Evolutionary conservation across 2,329 filamentous ascomycete species (phyloP).

Genomic region (Trichoderma afroharzianum): DNA sequence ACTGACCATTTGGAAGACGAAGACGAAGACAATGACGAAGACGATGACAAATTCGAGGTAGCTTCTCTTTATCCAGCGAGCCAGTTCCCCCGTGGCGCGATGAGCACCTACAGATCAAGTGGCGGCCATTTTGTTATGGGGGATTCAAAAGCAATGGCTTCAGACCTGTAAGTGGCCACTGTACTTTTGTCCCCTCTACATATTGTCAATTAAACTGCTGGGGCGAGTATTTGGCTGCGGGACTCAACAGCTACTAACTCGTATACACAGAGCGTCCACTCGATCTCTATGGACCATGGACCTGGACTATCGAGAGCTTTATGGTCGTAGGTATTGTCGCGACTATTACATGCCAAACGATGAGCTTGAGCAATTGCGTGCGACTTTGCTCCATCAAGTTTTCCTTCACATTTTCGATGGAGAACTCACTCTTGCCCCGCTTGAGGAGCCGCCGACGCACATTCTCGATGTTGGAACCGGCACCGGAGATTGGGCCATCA

Average conservation of each 20-base stretch:
- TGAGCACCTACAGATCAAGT: conserved; percentile 34
- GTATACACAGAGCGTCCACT: conserved; percentile 37
- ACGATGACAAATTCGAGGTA: conserved; percentile 28
- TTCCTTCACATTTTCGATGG: conserved; percentile 51
- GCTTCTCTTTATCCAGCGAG: conserved; percentile 44
- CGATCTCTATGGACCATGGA: conserved; percentile 48
- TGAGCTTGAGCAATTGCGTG: conserved; percentile 59
- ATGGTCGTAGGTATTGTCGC: conserved; percentile 60
- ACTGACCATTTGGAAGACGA: conserved; percentile 26
- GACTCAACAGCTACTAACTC: background rate
- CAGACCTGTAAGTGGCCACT: conserved; percentile 38
- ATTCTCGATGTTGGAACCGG: conserved; percentile 59
- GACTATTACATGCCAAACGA: conserved; percentile 66
- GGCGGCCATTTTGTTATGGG: conserved; percentile 35
- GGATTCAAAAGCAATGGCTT: conserved; percentile 20
- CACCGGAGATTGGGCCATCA: conserved; percentile 50
- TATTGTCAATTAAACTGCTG: background rate
- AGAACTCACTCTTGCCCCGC: conserved; percentile 42
- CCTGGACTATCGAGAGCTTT: conserved; percentile 56
- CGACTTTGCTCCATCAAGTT: conserved; percentile 60
- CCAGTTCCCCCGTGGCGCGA: conserved; percentile 36
- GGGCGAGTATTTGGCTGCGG: background rate
- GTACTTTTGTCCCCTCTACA: background rate
- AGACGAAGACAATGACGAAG: conserved; percentile 28
- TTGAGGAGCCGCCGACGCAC: conserved; percentile 35